Evolutionary conservation across 2,329 filamentous ascomycete genomes (phyloP).

Genomic region (Lachnum nothofagi): DNA sequence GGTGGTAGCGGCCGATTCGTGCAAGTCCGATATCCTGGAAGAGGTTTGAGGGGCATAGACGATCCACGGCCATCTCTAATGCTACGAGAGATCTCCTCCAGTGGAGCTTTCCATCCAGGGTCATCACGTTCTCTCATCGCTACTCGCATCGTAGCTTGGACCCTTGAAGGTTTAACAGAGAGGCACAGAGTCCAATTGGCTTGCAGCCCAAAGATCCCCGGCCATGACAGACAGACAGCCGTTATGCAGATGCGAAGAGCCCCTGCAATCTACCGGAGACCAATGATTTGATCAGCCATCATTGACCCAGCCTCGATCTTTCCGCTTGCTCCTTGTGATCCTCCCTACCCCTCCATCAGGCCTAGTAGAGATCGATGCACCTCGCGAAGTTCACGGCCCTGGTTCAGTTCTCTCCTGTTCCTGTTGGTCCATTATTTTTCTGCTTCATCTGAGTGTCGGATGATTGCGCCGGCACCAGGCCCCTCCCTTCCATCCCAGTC

Average conservation of each 20-base stretch:
- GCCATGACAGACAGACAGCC: conserved; percentile 30
- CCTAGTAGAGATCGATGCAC: conserved; percentile 29
- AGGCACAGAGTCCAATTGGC: conserved; percentile 14
- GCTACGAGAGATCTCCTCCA: conserved; percentile 8
- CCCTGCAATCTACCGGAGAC: conserved; percentile 19
- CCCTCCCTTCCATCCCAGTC: conserved; percentile 22
- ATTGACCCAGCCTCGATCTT: conserved; percentile 29
- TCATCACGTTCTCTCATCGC: conserved; percentile 17
- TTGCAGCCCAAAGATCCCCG: conserved; percentile 10
- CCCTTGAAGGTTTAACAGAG: background rate
- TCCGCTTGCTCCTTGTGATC: conserved; percentile 24
- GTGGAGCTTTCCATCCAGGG: conserved; percentile 10
- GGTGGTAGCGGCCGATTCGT: background rate
- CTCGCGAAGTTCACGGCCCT: conserved; percentile 23
- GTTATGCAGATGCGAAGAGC: conserved; percentile 28
- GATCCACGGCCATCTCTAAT: conserved; percentile 2
- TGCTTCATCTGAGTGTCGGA: conserved; percentile 32
- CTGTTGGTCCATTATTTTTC: conserved; percentile 22
- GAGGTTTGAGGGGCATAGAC: background rate
- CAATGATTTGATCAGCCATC: conserved; percentile 22
- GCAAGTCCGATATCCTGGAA: conserved; percentile 8
- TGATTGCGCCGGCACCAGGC: conserved; percentile 30
- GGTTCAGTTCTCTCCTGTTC: conserved; percentile 15
- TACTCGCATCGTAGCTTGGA: conserved; percentile 3
- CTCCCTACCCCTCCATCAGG: conserved; percentile 22